Base-by-base conservation (phyloP, 345 rosid species). In the Carallia brachiata region DNA sequence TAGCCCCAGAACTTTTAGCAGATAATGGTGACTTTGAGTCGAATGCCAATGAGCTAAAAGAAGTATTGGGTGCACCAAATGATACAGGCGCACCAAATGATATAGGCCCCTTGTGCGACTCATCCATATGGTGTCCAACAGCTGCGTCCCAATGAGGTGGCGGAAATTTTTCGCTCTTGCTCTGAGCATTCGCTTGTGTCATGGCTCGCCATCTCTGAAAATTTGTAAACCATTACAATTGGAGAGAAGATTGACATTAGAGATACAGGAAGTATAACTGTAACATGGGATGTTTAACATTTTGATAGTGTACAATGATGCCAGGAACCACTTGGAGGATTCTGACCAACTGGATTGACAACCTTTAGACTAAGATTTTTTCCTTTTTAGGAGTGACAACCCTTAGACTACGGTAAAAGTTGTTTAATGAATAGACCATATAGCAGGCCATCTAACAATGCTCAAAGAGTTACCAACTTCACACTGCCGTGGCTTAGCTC, bases 71-170 rank as follows among this genome's bases (percentile, higher is more conserved):
- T 12, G 67, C 70, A 36, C 80, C 82, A 74, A 83, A 83, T 10
- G 84, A 81, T 58, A 81, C 69, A 53, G 81, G 83, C 27, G 67
- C 70, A 36, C 80, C 82, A 74, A 83, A 83, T 10, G 84, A 81
- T 58, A 81, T 67, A 53, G 81, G 83, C 27, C 69, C 84, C 75
- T 82, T 88, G 39, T 63, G 76, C 58, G 87, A 81, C 23, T 75
- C 63, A 61, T 81, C 85, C 4, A 68, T 48, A 15, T 75, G 81
- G 50, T 88, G 82, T 56, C 95, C 93, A 36, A 89, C 86, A 32
- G 86, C 94, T 70, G 87, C 97, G 52, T 94, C 97, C 80, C 86
- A 91, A 79, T 91, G 98, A 1, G 97, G 96, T 74, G 97, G 98
- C 4, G 97, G 97, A 67, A 94, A 94, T 63, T 75, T 94, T 88